Percentiles rank a stretch among this genome's conserved stretches.
Conservation (phyloP, 2,329 filamentous ascomycete species). For the Xylaria sp. region DNA sequence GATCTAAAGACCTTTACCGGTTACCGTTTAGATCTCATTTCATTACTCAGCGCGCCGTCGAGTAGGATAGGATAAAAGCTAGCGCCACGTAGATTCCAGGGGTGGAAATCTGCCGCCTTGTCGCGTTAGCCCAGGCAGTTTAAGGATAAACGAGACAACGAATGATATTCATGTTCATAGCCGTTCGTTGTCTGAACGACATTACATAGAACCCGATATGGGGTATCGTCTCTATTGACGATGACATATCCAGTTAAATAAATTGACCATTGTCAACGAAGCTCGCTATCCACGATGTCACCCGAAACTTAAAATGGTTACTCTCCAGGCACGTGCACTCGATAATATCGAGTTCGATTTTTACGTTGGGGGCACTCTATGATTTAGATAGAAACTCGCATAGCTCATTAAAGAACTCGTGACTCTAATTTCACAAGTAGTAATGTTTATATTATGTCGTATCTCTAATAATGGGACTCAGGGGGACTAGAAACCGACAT, state of each 20-base stretch:
- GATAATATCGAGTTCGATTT: not conserved
- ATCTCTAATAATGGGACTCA: not conserved
- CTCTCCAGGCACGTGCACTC: not conserved
- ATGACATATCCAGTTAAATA: not conserved
- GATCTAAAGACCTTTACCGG: slow-evolving; percentile 15
- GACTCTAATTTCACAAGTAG: not conserved
- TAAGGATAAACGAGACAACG: not conserved
- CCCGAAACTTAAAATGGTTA: not conserved
- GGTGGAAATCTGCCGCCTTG: no score
- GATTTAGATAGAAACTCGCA: not conserved
- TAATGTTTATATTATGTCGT: not conserved
- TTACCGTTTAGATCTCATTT: not conserved
- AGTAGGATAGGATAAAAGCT: not conserved
- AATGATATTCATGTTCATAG: not conserved
- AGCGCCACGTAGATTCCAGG: not conserved
- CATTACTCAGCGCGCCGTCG: not conserved
- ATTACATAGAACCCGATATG: not conserved
- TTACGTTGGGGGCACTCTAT: not conserved
- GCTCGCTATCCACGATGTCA: not conserved
- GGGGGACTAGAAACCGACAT: not conserved
- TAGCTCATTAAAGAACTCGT: not conserved
- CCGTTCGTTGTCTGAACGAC: not conserved
- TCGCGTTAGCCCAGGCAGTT: not conserved
- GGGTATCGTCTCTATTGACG: slow-evolving; percentile 6
- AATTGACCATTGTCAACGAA: slow-evolving; percentile 1